phyloP scores from a whole-genome alignment of 1,139 yeast species.

The Kazachstania sp. region DNA sequence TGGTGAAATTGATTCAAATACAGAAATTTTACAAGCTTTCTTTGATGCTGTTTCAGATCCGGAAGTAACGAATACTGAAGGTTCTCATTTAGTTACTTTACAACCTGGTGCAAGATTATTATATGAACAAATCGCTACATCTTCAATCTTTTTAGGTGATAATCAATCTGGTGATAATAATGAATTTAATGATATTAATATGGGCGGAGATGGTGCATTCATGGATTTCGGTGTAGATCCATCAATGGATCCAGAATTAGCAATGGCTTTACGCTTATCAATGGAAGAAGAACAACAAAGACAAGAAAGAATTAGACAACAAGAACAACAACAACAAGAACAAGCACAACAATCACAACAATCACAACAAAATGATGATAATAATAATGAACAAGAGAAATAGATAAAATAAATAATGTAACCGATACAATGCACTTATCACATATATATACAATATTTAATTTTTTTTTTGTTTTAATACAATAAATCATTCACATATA shows the following conservation, averaged over 20 bases:
- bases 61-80: slow-evolving; percentile 54
- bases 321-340: slow-evolving; percentile 10
- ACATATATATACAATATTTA: neutral
- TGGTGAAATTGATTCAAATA: slow-evolving; percentile 79
- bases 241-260: slow-evolving; percentile 92
- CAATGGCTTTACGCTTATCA: slow-evolving; percentile 62
- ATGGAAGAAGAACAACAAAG: slow-evolving; percentile 39
- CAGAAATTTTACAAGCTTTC: slow-evolving; percentile 73
- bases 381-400: slow-evolving; percentile 3
- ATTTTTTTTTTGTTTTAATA: neutral
- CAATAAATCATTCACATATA: neutral
- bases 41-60: slow-evolving; percentile 63
- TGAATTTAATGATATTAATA: slow-evolving; percentile 34
- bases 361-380: neutral
- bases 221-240: slow-evolving; percentile 72
- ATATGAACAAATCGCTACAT: slow-evolving; percentile 35
- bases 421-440: neutral
- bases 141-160: slow-evolving; percentile 32
- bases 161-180: slow-evolving; percentile 31
- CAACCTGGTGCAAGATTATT: slow-evolving; percentile 81
- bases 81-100: slow-evolving; percentile 62
- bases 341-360: neutral
- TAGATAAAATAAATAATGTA: neutral
- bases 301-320: slow-evolving; percentile 32
- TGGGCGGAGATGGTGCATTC: slow-evolving; percentile 40